phyloP scores from a whole-genome alignment of 495 filamentous ascomycete genomes.

The Viridothelium virens region DNA sequence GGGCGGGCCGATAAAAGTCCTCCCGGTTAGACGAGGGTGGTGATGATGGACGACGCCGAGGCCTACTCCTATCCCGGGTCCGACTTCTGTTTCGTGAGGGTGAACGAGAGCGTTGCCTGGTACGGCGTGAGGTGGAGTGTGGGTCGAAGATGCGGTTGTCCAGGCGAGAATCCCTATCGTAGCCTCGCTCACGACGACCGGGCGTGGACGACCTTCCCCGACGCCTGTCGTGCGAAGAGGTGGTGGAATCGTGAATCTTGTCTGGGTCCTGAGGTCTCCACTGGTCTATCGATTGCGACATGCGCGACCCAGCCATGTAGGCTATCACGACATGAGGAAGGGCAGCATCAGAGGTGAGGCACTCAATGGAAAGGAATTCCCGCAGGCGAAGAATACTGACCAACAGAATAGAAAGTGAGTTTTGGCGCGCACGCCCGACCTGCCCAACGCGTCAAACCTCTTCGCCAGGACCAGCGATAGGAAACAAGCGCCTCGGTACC shows the following conservation, averaged over 20 bases:
- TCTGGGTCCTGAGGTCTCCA: slow-evolving; percentile 31
- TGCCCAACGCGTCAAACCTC: background rate
- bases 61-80: slow-evolving; percentile 12
- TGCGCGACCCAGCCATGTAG: slow-evolving; percentile 33
- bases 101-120: slow-evolving; percentile 18
- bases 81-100: slow-evolving; percentile 22
- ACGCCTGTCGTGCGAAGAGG: slow-evolving; percentile 19
- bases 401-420: slow-evolving; percentile 21
- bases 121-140: slow-evolving; percentile 18
- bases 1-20: slow-evolving; percentile 25
- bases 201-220: slow-evolving; percentile 20
- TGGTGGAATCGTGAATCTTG: slow-evolving; percentile 13
- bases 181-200: slow-evolving; percentile 26
- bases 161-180: slow-evolving; percentile 23
- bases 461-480: background rate
- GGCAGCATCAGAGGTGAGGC: slow-evolving; percentile 25
- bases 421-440: background rate
- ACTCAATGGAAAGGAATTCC: slow-evolving; percentile 7
- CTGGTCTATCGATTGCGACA: slow-evolving; percentile 30
- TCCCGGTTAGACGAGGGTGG: slow-evolving; percentile 12
- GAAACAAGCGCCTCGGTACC: background rate
- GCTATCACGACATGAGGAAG: slow-evolving; percentile 27
- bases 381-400: slow-evolving; percentile 22
- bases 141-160: slow-evolving; percentile 21
- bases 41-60: background rate